Base-by-base conservation (phyloP, 2,329 filamentous ascomycete species). In the Xylariaceae sp. region DNA sequence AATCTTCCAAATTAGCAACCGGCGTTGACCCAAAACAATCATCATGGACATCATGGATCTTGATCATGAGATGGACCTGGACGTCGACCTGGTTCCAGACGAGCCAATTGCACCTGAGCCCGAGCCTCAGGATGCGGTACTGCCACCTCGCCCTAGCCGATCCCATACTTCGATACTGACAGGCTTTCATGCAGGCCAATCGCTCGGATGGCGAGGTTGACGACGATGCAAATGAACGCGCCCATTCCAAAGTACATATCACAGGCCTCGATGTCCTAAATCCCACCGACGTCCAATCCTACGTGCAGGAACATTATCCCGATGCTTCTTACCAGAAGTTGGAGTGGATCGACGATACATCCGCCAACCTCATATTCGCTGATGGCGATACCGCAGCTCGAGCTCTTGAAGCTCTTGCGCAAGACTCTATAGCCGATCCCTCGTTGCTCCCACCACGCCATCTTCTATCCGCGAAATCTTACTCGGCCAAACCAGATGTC, bases 341-440 rank as follows among this genome's bases (percentile, higher is more conserved):
- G 49, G 89, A 97, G 67, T 98, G 93, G 93, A 89, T 98, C 51
- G 88, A 97, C 62, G 93, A 98, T 64, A 83, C 80, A 6, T 91
- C 89, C 0, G 88, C 89, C 48, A 97, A 97, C 60, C 72, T 96
- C 39, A 65, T 95, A 39, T 97, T 93, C 67, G 70, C 67, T 30
- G 73, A 73, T 6, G 70, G 79, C 12, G 59, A 64, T 18, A 59
- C 63, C 6, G 79, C 79, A 2, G 66, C 70, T 15, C 71, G 78
- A 35, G 81, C 79, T 15, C 64, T 85, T 16, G 55, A 66, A 19
- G 69, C 76, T 6, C 69, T 85, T 19, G 67, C 73, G 42, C 65
- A 67, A 15, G 63, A 76, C 15, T 63, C 78, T 49, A 64, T 81
- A 45, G 60, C 70, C 46, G 76, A 84, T 39, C 56, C 69, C 18